A percentile compares a stretch with the other conserved stretches of the same genome.
Conservation (phyloP, 2,329 filamentous ascomycete genomes). For the Microdochium trichocladiopsis region DNA sequence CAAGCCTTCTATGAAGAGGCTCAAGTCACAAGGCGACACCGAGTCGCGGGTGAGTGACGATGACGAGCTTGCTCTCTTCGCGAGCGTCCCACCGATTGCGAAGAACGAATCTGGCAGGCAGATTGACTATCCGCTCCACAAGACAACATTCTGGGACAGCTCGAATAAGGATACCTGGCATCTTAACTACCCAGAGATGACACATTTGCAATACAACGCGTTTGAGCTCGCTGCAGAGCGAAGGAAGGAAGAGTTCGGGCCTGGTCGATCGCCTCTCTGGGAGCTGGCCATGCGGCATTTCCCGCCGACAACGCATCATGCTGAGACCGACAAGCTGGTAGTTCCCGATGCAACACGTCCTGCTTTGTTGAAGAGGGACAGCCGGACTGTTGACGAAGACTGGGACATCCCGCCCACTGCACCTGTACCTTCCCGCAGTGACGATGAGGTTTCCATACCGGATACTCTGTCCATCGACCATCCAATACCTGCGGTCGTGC, state of each 20-base stretch:
- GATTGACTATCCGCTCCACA: conserved; percentile 49
- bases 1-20: conserved; percentile 47
- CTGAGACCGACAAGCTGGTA: conserved; percentile 12
- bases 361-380: conserved; percentile 13
- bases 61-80: conserved; percentile 39
- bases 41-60: conserved; percentile 26
- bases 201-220: conserved; percentile 47
- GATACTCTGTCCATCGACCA: conserved; percentile 29
- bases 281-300: conserved; percentile 52
- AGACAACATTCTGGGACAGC: conserved; percentile 50
- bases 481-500: conserved; percentile 24
- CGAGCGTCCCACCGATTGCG: conserved; percentile 39
- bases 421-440: conserved; percentile 9
- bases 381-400: conserved; percentile 15
- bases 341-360: conserved; percentile 8
- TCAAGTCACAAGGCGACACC: conserved; percentile 41
- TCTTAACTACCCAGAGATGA: conserved; percentile 57
- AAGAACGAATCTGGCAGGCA: conserved; percentile 45
- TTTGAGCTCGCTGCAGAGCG: conserved; percentile 44
- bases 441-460: conserved; percentile 19
- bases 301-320: conserved; percentile 30
- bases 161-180: conserved; percentile 51
- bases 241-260: conserved; percentile 45
- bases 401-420: conserved; percentile 15
- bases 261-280: conserved; percentile 45